phyloP scores from a whole-genome alignment of 768 basidiomycete genomes.

The Suillus ampliporus region DNA sequence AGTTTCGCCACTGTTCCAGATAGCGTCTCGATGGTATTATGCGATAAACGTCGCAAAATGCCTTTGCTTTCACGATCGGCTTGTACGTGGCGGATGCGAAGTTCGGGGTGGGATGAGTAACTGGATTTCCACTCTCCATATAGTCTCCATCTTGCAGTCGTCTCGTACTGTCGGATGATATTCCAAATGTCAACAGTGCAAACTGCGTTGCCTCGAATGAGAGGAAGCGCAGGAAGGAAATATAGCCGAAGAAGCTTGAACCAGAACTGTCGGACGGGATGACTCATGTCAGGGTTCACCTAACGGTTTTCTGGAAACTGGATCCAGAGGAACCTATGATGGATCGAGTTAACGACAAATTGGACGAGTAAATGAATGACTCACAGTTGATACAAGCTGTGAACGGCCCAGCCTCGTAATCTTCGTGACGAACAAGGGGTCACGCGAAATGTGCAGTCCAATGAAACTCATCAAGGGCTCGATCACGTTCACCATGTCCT shows the following conservation, averaged over 20 bases:
- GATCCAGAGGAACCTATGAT: slow-evolving; percentile 54
- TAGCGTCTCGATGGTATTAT: slow-evolving; percentile 82
- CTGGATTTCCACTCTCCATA: slow-evolving; percentile 94
- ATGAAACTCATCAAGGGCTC: slow-evolving; percentile 83
- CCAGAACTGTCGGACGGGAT: slow-evolving; percentile 84
- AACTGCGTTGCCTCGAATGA: slow-evolving; percentile 85
- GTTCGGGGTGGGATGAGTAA: slow-evolving; percentile 79
- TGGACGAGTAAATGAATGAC: slow-evolving; percentile 13
- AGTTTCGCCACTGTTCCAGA: slow-evolving; percentile 91
- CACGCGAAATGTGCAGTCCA: slow-evolving; percentile 80
- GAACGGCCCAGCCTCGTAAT: slow-evolving; percentile 77
- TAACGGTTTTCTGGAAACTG: slow-evolving; percentile 63
- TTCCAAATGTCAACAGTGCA: slow-evolving; percentile 94
- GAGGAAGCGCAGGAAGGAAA: slow-evolving; percentile 85
- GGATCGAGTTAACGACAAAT: slow-evolving; percentile 13
- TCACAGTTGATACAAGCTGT: slow-evolving; percentile 63
- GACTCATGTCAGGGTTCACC: slow-evolving; percentile 57
- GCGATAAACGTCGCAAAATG: slow-evolving; percentile 85
- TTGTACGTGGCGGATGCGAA: slow-evolving; percentile 80
- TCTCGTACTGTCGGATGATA: slow-evolving; percentile 80
- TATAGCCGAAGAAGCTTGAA: slow-evolving; percentile 77
- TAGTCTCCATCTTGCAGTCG: slow-evolving; percentile 82
- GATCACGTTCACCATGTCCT: slow-evolving; percentile 76
- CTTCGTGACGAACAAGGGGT: slow-evolving; percentile 78
- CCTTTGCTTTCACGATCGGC: slow-evolving; percentile 89